These are phyloP conservation scores for Amauroascus verrucosus DNA, from an alignment of 2,329 filamentous ascomycete genomes.

Conservation along the genomic window DNA sequence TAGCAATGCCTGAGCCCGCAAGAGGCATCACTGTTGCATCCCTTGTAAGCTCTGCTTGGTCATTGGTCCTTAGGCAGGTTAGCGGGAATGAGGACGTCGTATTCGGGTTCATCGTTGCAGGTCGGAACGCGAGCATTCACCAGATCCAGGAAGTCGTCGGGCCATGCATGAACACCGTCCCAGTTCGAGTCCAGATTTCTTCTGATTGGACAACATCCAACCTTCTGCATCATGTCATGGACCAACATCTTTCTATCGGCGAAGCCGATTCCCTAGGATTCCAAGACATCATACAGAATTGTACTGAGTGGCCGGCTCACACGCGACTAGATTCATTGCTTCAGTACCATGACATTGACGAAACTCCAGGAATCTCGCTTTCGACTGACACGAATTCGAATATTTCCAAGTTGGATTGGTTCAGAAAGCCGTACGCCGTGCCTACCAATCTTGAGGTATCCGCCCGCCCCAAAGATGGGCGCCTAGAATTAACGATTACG, in stretches of 20 bases:
- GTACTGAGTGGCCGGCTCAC: conserved; percentile 36
- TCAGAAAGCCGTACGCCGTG: conserved; percentile 11
- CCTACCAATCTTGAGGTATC: conserved; percentile 12
- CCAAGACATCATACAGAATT: conserved; percentile 38
- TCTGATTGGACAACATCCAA: conserved; percentile 37
- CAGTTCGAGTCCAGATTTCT: conserved; percentile 46
- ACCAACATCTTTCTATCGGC: conserved; percentile 42
- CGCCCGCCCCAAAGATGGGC: conserved; percentile 5
- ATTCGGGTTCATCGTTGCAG: conserved; percentile 52
- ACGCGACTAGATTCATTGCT: conserved; percentile 28
- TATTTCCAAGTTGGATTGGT: conserved; percentile 9
- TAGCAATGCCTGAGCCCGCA: conserved; percentile 41
- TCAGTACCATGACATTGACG: conserved; percentile 13
- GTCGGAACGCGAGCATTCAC: conserved; percentile 46
- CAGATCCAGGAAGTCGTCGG: conserved; percentile 46
- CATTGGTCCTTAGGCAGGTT: conserved; percentile 45
- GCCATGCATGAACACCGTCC: conserved; percentile 54
- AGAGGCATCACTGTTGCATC: conserved; percentile 49
- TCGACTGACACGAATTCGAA: background rate
- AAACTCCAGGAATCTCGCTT: conserved; percentile 9
- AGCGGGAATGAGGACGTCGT: conserved; percentile 42
- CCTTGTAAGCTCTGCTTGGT: conserved; percentile 52
- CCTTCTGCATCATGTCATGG: conserved; percentile 39
- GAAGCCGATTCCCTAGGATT: conserved; percentile 43
- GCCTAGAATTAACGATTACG: conserved; percentile 8